These are phyloP conservation scores for Solanum medicagineum DNA, from an alignment of 257 asterid species.

Conservation along the genomic window DNA sequence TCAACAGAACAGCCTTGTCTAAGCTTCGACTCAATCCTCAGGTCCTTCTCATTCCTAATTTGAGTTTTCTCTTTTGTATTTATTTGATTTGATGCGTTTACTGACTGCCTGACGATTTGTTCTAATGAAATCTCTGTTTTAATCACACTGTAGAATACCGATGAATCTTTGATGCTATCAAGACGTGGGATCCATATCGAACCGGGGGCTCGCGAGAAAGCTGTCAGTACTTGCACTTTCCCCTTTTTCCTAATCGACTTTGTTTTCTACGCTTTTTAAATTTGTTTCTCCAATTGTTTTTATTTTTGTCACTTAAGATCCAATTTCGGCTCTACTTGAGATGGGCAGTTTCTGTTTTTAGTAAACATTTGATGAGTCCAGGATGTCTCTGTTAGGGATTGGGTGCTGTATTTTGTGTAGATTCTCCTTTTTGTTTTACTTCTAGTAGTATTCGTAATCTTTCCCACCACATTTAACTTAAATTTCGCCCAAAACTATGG, in stretches of 20 bases:
- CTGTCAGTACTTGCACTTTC: slow-evolving; percentile 36
- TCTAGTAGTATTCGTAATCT: not conserved
- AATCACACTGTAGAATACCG: slow-evolving; percentile 17
- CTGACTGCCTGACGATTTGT: not conserved
- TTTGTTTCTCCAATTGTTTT: not conserved
- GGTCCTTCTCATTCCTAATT: slow-evolving; percentile 11
- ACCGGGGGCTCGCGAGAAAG: slow-evolving; percentile 88
- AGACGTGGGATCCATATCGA: slow-evolving; percentile 67
- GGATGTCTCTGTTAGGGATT: not conserved
- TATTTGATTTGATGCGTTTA: not conserved
- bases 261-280: not conserved
- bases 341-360: not conserved
- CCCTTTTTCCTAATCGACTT: not conserved
- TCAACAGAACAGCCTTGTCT: slow-evolving; percentile 34
- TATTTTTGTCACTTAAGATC: not conserved
- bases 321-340: not conserved
- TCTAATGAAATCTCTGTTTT: not conserved
- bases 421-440: not conserved
- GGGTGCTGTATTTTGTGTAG: not conserved
- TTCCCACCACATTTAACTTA: not conserved
- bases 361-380: not conserved
- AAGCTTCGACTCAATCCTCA: slow-evolving; percentile 38
- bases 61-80: not conserved
- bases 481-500: not conserved
- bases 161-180: slow-evolving; percentile 24